Evolutionary conservation across 129 eudicot genomes (phyloP), one percentile per base, ranked within the genome.

Genomic region (Centella asiatica): DNA sequence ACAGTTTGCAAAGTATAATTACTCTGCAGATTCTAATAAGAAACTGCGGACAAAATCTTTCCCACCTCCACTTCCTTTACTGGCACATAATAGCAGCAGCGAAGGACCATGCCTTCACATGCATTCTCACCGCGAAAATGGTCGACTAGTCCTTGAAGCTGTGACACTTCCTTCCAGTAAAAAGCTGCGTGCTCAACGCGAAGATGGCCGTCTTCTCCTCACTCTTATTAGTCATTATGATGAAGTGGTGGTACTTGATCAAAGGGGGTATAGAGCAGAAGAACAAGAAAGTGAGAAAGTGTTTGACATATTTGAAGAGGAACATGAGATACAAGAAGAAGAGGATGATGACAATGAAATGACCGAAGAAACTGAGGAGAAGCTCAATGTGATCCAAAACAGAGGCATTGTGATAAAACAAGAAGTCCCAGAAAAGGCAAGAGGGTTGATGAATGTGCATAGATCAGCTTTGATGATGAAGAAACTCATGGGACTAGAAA

Each of bases 61-160:
- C 37, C 95, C 97, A 18, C 93, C 93, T 1, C 88, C 92, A 2
- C 75, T 88, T 31, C 79, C 86, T 28, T 83, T 85, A 0, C 62
- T 85, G 18, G 76, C 82, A 22, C 72, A n/a, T n/a, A n/a, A n/a
- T n/a, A n/a, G 75, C 4, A 69, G 80, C 10, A 57, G 19, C 4
- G 78, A 78, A 9, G 79, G 84, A 4, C 63, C 83, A 8, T 74
- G 85, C 1, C 68, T 85, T 37, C 97, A 81, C 57, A 72, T 89
- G 88, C 86, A 80, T 18, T 73, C 87, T n/a, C 88, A 63, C 31
- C 78, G 97, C 34, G 67, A 69, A 6, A 78, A 86, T 36, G 97
- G 97, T 5, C 72, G 95, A 36, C 65, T 89, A 23, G 86, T 89
- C 32, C 79, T 89, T 10, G 84, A 89, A 75, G 97, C 97, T 1